Evolutionary conservation across 208 protist genomes (phyloP).

Genomic region (Porcisia hertigi): DNA sequence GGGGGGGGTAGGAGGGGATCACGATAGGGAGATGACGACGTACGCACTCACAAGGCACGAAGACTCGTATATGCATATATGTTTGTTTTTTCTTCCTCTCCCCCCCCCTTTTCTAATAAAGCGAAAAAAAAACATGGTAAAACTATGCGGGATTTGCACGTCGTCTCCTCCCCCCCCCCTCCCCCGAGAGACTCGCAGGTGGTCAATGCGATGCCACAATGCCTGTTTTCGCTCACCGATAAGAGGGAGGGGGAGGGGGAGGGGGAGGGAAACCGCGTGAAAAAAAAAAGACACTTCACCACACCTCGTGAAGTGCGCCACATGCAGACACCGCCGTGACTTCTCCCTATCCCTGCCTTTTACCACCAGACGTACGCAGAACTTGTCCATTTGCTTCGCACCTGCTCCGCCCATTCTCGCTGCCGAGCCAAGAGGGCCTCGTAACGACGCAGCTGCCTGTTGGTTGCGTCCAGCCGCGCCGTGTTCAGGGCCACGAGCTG

Average conservation of each 20-base stretch:
- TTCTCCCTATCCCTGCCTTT: neutral
- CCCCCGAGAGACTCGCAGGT: neutral
- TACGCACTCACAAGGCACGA: neutral
- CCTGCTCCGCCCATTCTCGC: constrained; percentile 56
- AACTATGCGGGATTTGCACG: neutral
- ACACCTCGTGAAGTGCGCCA: neutral
- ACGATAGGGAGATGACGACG: neutral
- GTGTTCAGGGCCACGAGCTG: constrained; percentile 76
- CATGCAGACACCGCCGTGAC: neutral
- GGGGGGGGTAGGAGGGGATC: neutral
- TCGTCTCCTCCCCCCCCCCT: neutral
- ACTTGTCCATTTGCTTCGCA: constrained; percentile 36
- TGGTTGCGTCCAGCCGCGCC: constrained; percentile 62
- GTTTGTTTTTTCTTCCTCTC: neutral
- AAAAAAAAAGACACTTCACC: neutral
- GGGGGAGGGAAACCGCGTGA: too few relatives aligned
- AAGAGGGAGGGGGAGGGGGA: neutral
- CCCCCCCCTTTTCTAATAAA: neutral
- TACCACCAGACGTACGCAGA: constrained; percentile 74
- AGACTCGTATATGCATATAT: neutral
- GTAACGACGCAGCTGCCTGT: constrained; percentile 77
- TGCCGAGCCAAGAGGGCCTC: constrained; percentile 82
- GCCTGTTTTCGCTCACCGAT: neutral
- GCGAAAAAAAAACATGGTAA: neutral
- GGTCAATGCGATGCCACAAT: too few relatives aligned